Percentiles rank a stretch among this genome's conserved stretches.
Evolutionary conservation across 179 eudicot genomes (phyloP).

Genomic region (Beta corolliflora): DNA sequence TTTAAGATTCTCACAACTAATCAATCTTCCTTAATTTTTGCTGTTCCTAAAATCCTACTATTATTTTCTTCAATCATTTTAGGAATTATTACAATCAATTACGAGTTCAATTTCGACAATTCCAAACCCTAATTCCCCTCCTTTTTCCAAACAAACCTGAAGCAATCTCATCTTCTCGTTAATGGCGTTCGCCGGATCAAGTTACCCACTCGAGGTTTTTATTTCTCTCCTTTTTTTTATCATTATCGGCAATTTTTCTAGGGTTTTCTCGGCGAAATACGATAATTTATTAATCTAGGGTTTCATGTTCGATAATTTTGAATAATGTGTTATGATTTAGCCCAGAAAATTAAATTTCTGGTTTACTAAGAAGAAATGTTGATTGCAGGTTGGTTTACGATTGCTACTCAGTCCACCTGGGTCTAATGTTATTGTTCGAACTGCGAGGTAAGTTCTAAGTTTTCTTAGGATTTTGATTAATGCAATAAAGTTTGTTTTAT

Average conservation of each 20-base stretch:
- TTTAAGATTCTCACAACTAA: no score
- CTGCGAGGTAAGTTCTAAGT: conserved; percentile 68
- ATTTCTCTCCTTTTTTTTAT: not conserved
- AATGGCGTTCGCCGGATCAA: conserved; percentile 34
- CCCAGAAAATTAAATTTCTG: no score
- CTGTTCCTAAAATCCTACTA: no score
- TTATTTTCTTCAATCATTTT: not conserved
- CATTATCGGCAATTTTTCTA: not conserved
- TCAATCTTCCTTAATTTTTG: no score
- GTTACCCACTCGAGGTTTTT: conserved; percentile 30
- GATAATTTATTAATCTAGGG: not conserved
- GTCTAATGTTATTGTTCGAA: conserved; percentile 75
- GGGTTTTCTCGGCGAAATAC: conserved; percentile 7
- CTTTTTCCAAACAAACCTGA: not conserved
- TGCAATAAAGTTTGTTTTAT: not conserved
- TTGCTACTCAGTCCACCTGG: conserved; percentile 79
- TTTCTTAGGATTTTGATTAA: not conserved
- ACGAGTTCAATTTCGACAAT: not conserved
- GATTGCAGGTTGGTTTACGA: conserved; percentile 70
- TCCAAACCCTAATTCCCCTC: not conserved
- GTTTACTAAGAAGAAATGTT: not conserved
- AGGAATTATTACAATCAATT: not conserved
- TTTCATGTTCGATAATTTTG: not conserved
- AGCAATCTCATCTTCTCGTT: not conserved
- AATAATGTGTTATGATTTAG: not conserved